Evolutionary conservation across 805 yeast genomes (phyloP).

Genomic region (Candida ficus): DNA sequence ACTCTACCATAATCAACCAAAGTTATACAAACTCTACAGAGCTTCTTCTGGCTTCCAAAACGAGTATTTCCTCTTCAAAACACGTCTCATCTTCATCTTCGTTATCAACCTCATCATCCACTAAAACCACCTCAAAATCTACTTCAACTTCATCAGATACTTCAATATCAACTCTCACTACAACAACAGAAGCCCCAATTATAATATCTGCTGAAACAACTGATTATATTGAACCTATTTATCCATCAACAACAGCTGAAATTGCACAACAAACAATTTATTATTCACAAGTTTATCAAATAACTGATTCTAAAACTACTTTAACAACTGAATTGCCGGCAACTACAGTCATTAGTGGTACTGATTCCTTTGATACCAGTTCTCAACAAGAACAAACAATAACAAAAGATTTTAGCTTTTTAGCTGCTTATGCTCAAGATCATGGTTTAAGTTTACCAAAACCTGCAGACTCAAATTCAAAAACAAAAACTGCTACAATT

Average conservation of each 20-base stretch:
- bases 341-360: conserved; percentile 9
- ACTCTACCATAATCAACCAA: too few relatives aligned
- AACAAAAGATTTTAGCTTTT: conserved; percentile 19
- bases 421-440: conserved; percentile 10
- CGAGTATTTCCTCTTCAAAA: background rate
- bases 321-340: conserved; percentile 17
- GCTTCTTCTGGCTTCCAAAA: too few relatives aligned
- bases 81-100: background rate
- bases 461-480: background rate
- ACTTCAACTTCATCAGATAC: background rate
- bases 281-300: conserved; percentile 17
- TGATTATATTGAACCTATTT: background rate
- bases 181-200: too few relatives aligned
- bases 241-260: conserved; percentile 1
- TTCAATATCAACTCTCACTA: background rate
- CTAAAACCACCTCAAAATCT: too few relatives aligned
- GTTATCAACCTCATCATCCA: background rate
- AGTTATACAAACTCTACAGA: too few relatives aligned
- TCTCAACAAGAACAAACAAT: conserved; percentile 6
- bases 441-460: conserved; percentile 1
- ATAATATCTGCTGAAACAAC: too few relatives aligned
- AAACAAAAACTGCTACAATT: conserved; percentile 13
- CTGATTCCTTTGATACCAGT: background rate
- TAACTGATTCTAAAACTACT: conserved; percentile 18
- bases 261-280: conserved; percentile 12